Evolutionary conservation across 176 grass and related monocot species (phyloP), one percentile per base, ranked within the genome.

Genomic region (Coix lacrymajobi): DNA sequence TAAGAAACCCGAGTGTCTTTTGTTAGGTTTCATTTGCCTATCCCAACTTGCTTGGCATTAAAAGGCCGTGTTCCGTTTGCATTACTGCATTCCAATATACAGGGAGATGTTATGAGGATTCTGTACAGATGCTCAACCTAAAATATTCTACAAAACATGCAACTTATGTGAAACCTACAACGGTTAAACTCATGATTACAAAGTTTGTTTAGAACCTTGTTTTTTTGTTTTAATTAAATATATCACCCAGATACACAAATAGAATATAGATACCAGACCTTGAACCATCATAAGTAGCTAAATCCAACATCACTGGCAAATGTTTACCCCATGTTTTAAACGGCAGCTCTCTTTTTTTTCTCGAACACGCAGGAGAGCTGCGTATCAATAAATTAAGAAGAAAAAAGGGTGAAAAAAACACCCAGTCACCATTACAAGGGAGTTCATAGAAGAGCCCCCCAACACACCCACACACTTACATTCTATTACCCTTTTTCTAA

Each of bases 251-350:
- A 38, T 31, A 43, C 19, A 43, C 8, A 7, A 73, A 79, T 5
- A 73, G 15, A 3, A 7, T 65, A 79, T 5, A 73, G 15, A 3
- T 11, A 63, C 62, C 54, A 39, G 24, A 76, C 12, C 11, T 69
- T 49, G 14, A 46, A 46, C 45, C 15, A 49, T 49, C 14, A 78
- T 46, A 10, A 58, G 20, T 62, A 75, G 69, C 46, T 65, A 81
- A 76, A 76, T 86, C 48, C 58, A 74, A 74, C 14, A 37, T 78
- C 11, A 78, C 13, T 25, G 54, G 3, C n/a, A 49, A 10, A 39
- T 38, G 30, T 29, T 40, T 7, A 71, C 37, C 37, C 29, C 65
- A 71, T 71, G 69, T 70, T 84, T 77, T 67, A 78, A n/a, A 85
- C 32, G 28, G n/a, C 31, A 79, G 76, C 44, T 43, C 22, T 65